Conservation (phyloP, 306 rosid genomes). For the Chamaecrista fasciculata region DNA sequence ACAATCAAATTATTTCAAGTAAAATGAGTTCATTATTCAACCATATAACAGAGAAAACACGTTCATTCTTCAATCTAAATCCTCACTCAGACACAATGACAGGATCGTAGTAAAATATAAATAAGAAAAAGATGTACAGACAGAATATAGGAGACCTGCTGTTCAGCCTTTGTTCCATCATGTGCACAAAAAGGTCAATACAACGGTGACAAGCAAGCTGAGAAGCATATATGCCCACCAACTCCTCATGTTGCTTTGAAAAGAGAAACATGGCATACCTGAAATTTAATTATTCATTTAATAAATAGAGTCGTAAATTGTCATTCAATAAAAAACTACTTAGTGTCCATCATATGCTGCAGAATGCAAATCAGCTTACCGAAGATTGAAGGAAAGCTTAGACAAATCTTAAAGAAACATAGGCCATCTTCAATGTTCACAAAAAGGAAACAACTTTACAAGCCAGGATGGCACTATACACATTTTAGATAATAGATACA, state of each 20-base stretch:
- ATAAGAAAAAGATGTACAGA: background rate
- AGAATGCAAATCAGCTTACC: constrained; percentile 16
- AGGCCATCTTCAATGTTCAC: background rate
- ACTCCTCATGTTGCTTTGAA: constrained; percentile 92
- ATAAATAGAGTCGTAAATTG: constrained; percentile 15
- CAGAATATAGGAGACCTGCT: constrained; percentile 64
- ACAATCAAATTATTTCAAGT: constrained; percentile 12
- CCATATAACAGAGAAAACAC: constrained; percentile 16
- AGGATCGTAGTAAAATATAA: background rate
- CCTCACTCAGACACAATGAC: background rate
- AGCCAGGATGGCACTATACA: background rate
- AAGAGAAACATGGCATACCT: constrained; percentile 98
- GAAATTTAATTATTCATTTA: constrained; percentile 27
- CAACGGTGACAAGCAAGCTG: constrained; percentile 94
- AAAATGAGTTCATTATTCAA: background rate
- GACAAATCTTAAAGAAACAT: constrained; percentile 23
- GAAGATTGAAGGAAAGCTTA: constrained; percentile 16
- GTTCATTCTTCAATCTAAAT: background rate
- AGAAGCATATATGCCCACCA: constrained; percentile 95
- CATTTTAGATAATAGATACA: background rate
- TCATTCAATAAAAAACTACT: constrained; percentile 18
- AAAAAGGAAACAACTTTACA: background rate
- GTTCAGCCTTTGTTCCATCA: constrained; percentile 93
- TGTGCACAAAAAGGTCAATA: constrained; percentile 88
- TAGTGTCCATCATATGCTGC: constrained; percentile 18